A percentile compares a stretch with the other conserved stretches of the same genome.
Conservation (phyloP, 225 moss, liverwort and hornwort species). For the Sphagnum tenellum region DNA sequence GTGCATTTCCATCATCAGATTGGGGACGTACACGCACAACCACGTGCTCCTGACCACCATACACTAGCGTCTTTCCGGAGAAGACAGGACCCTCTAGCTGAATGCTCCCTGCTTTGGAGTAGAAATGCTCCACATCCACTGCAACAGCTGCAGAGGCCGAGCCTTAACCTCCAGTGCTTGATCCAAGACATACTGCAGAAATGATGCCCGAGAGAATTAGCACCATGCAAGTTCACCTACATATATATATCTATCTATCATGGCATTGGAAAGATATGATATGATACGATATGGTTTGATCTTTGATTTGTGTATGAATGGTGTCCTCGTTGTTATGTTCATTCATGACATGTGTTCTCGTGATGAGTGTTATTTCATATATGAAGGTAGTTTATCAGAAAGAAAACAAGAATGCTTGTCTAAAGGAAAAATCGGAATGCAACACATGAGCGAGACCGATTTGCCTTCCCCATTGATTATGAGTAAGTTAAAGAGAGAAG, state of each 20-base stretch:
- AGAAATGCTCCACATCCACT: slow-evolving; percentile 75
- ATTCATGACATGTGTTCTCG: not conserved
- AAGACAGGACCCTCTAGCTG: slow-evolving; percentile 54
- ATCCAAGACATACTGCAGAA: slow-evolving; percentile 64
- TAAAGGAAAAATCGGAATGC: too few species aligned
- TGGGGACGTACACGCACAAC: slow-evolving; percentile 75
- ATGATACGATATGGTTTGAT: too few species aligned
- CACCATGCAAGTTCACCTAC: too few species aligned
- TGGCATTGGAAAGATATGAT: too few species aligned
- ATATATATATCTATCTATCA: too few species aligned
- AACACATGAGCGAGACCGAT: too few species aligned
- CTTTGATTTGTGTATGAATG: too few species aligned
- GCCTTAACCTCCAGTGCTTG: slow-evolving; percentile 62
- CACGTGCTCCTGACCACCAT: slow-evolving; percentile 58
- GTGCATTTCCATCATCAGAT: slow-evolving; percentile 43
- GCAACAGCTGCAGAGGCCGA: slow-evolving; percentile 46
- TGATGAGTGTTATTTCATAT: not conserved
- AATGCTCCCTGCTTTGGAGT: slow-evolving; percentile 49
- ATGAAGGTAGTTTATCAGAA: not conserved
- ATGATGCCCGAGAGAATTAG: too few species aligned
- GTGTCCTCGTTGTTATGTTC: not conserved
- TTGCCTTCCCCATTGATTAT: too few species aligned
- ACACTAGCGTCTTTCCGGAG: slow-evolving; percentile 58
- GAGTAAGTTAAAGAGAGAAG: too few species aligned
- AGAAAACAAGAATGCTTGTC: too few species aligned